Conservation (phyloP, 2,329 filamentous ascomycete genomes). For the Cordyceps tenuipes region DNA sequence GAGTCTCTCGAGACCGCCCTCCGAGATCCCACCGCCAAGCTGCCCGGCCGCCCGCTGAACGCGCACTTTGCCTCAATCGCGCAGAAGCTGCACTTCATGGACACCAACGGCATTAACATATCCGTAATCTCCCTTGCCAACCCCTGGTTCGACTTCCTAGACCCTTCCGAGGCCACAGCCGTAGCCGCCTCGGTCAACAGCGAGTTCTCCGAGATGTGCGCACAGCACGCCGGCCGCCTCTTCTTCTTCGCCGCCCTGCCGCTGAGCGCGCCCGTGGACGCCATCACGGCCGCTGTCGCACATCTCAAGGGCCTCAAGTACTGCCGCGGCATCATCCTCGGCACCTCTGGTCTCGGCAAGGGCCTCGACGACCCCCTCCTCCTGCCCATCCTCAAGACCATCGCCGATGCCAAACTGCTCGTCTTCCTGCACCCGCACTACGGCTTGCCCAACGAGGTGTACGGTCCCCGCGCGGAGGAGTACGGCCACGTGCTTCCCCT, state of each 20-base stretch:
- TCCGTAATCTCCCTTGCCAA: constrained; percentile 87
- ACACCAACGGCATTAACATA: constrained; percentile 69
- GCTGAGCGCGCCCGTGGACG: constrained; percentile 55
- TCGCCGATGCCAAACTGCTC: constrained; percentile 56
- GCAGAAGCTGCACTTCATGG: constrained; percentile 82
- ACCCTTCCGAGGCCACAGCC: constrained; percentile 47
- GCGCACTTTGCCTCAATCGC: constrained; percentile 72
- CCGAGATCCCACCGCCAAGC: constrained; percentile 45
- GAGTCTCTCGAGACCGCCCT: constrained; percentile 40
- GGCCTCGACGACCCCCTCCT: constrained; percentile 72
- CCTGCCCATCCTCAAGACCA: constrained; percentile 61
- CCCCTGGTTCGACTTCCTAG: constrained; percentile 85
- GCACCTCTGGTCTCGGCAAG: constrained; percentile 70
- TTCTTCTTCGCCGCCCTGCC: constrained; percentile 81
- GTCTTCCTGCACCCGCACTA: constrained; percentile 92
- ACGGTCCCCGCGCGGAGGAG: constrained; percentile 60
- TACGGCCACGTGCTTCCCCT: constrained; percentile 86
- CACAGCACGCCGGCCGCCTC: constrained; percentile 54
- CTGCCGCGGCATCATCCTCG: constrained; percentile 80
- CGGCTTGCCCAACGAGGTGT: constrained; percentile 72
- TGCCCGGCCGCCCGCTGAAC: constrained; percentile 74
- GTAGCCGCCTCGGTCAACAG: constrained; percentile 65
- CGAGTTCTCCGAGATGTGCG: constrained; percentile 68
- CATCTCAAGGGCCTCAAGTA: constrained; percentile 53
- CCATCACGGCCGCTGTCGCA: constrained; percentile 56